phyloP scores from a whole-genome alignment of 164 flowering plant genomes.

The Cinnamomum micranthum region DNA sequence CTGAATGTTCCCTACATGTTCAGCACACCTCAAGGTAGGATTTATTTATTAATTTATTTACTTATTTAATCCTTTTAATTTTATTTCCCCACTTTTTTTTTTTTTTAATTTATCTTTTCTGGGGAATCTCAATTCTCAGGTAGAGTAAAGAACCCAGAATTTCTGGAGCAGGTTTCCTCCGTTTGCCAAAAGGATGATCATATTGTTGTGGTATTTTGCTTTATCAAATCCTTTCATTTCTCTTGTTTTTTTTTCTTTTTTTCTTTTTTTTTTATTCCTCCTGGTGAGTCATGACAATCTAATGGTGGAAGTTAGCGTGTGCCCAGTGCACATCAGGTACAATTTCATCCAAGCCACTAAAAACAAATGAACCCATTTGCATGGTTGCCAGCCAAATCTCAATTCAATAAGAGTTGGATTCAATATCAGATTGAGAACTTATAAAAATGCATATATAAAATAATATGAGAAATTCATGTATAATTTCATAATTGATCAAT shows the following conservation, averaged over 20 bases:
- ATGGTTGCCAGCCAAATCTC: too few species aligned
- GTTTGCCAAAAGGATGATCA: conserved; percentile 55
- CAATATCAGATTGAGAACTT: too few species aligned
- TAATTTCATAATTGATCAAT: too few species aligned
- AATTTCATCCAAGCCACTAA: too few species aligned
- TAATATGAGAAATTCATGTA: too few species aligned
- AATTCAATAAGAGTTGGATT: too few species aligned
- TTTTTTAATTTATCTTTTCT: not conserved
- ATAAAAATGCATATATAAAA: too few species aligned
- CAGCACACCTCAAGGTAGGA: conserved; percentile 52
- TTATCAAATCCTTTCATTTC: not conserved
- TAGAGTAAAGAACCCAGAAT: conserved; percentile 68
- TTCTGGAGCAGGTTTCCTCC: conserved; percentile 57
- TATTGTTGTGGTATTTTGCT: conserved; percentile 59
- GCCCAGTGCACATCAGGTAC: too few species aligned
- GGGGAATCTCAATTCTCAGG: conserved; percentile 46
- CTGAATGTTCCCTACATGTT: conserved; percentile 51
- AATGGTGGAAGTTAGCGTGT: not conserved
- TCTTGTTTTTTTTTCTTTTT: not conserved
- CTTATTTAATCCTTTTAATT: not conserved
- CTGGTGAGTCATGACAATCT: not conserved
- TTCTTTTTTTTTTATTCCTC: not conserved
- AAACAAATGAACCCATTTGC: too few species aligned
- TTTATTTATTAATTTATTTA: not conserved
- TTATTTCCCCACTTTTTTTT: not conserved